phyloP scores from a whole-genome alignment of 1,284 basidiomycete species.

The Rugosomyces carneus region DNA sequence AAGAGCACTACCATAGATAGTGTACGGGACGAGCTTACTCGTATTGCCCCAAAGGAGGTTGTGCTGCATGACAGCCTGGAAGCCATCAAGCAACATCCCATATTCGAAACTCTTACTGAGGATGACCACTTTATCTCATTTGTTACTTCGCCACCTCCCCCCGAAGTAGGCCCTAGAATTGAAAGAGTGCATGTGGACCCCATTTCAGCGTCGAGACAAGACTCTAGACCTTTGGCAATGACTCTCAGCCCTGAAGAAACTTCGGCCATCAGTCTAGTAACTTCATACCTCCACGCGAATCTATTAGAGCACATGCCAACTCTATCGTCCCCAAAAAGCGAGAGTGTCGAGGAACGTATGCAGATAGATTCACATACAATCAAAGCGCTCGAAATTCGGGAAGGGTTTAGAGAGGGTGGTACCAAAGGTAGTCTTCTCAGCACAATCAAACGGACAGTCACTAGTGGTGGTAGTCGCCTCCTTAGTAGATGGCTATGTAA shows the following conservation, averaged over 20 bases:
- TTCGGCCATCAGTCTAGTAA: constrained; percentile 61
- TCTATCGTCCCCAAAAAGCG: constrained; percentile 55
- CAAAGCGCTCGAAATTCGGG: constrained; percentile 82
- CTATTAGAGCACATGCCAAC: constrained; percentile 77
- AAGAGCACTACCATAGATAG: constrained; percentile 49
- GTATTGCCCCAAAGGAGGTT: constrained; percentile 79
- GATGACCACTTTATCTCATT: constrained; percentile 46
- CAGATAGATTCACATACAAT: constrained; percentile 90
- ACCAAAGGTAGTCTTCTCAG: constrained; percentile 72
- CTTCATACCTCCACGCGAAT: constrained; percentile 63
- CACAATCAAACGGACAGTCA: constrained; percentile 75
- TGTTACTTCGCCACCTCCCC: neutral
- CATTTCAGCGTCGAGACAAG: neutral
- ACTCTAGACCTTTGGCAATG: neutral
- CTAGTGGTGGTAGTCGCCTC: constrained; percentile 75
- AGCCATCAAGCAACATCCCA: constrained; percentile 32
- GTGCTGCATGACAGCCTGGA: constrained; percentile 56
- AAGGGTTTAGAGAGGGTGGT: constrained; percentile 71
- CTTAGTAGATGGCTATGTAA: constrained; percentile 73
- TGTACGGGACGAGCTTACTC: constrained; percentile 79
- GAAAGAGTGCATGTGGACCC: neutral
- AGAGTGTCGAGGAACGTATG: constrained; percentile 60
- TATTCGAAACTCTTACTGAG: constrained; percentile 42
- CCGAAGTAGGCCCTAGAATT: neutral
- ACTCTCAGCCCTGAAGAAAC: constrained; percentile 37